Base-by-base conservation (phyloP, 1,284 basidiomycete species). In the Volvariella volvacea region DNA sequence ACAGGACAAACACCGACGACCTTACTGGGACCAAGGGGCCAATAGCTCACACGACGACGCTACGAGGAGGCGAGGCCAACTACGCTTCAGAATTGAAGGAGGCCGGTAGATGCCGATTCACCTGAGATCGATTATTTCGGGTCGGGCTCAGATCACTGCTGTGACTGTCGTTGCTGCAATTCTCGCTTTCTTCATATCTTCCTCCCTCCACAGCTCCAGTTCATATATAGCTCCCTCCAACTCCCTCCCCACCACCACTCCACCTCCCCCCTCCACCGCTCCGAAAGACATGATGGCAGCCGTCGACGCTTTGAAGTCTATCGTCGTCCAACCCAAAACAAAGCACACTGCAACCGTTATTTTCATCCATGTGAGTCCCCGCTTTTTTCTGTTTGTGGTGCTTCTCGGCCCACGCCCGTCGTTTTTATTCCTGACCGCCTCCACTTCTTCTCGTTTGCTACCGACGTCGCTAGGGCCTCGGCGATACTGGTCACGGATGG, bases 271-370 rank as follows among this genome's bases (percentile, higher is more conserved):
- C 44, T 50, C n/a, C n/a, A n/a, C n/a, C n/a, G n/a, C n/a, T n/a
- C n/a, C 51, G 43, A 46, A 50, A 44, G 55, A 45, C 40, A 45
- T 56, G 44, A 56, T 56, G 51, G 55, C 61, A 46, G 50, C 55
- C 39, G 42, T 54, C 43, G 48, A 58, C 42, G 47, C 58, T 36
- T 62, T 80, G 32, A 71, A 74, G 54, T 67, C 60, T 54, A 58
- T 86, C 48, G 65, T 70, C 16, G 66, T 88, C 28, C 67, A 72
- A 17, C 69, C 87, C 19, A 57, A 66, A 36, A 57, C 66, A 31
- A 79, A 76, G 51, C 92, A 94, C 62, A 84, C 87, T 2, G 89
- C 90, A 3, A 92, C 89, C 1, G 80, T 94, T 51, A 88, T 95
- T 57, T 91, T 94, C 61, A 67, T 90, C 30, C 92, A 95, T 72